These are phyloP conservation scores for Penicillium nucicola DNA, from an alignment of 495 filamentous ascomycete genomes.

Conservation along the genomic window DNA sequence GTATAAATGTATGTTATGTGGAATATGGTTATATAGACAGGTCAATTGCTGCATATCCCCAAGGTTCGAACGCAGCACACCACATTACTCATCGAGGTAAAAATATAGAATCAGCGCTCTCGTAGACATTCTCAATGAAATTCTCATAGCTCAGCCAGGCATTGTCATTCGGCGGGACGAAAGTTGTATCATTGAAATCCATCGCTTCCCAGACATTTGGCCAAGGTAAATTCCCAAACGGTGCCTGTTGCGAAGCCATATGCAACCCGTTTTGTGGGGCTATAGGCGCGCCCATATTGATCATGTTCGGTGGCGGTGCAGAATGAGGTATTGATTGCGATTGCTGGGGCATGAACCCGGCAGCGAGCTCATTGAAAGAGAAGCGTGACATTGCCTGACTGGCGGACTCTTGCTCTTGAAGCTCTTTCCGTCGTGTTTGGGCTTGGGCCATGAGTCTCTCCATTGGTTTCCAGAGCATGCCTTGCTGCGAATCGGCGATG, in stretches of 20 bases:
- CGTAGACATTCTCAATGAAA: slow-evolving; percentile 33
- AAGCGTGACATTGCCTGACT: not conserved
- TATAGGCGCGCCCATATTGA: not conserved
- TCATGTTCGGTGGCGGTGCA: too few species aligned
- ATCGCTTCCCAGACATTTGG: slow-evolving; percentile 33
- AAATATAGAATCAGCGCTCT: slow-evolving; percentile 22
- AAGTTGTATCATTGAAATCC: slow-evolving; percentile 13
- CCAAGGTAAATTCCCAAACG: slow-evolving; percentile 18
- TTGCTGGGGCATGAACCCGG: not conserved
- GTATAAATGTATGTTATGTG: too few species aligned
- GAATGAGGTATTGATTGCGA: not conserved
- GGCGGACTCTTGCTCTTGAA: slow-evolving; percentile 4
- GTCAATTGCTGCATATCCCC: too few species aligned
- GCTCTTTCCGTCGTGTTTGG: slow-evolving; percentile 17
- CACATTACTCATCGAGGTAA: slow-evolving; percentile 5
- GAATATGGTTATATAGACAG: too few species aligned
- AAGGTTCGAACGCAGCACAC: too few species aligned
- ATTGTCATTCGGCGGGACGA: slow-evolving; percentile 11
- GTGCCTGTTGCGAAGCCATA: not conserved
- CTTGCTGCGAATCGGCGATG: slow-evolving; percentile 51
- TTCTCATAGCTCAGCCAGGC: slow-evolving; percentile 34
- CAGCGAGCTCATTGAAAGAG: not conserved
- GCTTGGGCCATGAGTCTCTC: slow-evolving; percentile 58
- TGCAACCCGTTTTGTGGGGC: not conserved
- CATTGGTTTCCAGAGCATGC: slow-evolving; percentile 68